These are phyloP conservation scores for Skeletonema tropicum DNA, from an alignment of 108 stramenopile genomes.

Conservation along the genomic window DNA sequence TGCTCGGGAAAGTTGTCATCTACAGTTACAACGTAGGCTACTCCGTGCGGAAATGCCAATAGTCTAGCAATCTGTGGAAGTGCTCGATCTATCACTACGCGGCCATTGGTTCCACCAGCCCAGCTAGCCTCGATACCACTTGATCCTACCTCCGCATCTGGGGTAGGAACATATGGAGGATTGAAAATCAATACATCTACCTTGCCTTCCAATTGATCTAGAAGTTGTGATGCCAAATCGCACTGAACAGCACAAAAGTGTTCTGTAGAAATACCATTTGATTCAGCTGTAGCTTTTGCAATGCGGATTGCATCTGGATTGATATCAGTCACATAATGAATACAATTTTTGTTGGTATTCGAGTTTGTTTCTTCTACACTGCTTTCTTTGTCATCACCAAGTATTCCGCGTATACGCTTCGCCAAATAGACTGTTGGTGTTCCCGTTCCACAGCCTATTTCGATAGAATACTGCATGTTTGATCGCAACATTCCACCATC, in stretches of 20 bases:
- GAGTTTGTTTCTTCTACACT: background rate
- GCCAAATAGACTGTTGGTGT: constrained; percentile 70
- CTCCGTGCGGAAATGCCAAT: constrained; percentile 63
- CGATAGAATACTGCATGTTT: constrained; percentile 42
- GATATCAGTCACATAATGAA: constrained; percentile 71
- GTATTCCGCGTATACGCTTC: constrained; percentile 33
- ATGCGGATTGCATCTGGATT: constrained; percentile 78
- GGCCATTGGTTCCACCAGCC: constrained; percentile 89
- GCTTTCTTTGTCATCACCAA: constrained; percentile 6
- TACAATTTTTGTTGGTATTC: background rate
- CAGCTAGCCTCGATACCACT: constrained; percentile 88
- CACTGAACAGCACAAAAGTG: constrained; percentile 62
- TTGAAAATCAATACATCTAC: constrained; percentile 91
- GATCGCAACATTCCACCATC: constrained; percentile 7
- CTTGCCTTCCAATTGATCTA: constrained; percentile 32
- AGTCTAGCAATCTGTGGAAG: constrained; percentile 76
- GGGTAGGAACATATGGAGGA: constrained; percentile 94
- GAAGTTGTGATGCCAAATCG: constrained; percentile 66
- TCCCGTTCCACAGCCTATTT: constrained; percentile 89
- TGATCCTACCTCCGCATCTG: constrained; percentile 80
- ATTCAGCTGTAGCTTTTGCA: constrained; percentile 60
- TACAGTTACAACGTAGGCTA: constrained; percentile 85
- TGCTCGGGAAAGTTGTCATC: constrained; percentile 89
- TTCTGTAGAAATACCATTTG: constrained; percentile 47
- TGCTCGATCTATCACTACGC: constrained; percentile 82